Conservation (phyloP, 768 basidiomycete species). For the Rhizopogon vesiculosus region DNA sequence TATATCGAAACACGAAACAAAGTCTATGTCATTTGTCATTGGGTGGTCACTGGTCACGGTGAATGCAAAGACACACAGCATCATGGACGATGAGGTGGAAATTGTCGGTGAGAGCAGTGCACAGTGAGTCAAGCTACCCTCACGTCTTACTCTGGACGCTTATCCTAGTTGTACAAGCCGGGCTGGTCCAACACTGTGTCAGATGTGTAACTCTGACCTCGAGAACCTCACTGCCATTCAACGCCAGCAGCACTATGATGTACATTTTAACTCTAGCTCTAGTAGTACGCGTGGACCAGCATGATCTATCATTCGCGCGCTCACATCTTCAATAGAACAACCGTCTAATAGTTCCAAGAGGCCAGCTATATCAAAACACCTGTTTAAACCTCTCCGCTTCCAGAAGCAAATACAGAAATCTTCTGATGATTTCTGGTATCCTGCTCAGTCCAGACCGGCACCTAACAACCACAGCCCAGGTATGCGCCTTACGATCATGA, state of each 20-base stretch:
- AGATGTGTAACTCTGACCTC: conserved; percentile 45
- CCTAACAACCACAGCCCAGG: conserved; percentile 62
- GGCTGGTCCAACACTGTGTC: conserved; percentile 33
- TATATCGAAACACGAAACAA: background rate
- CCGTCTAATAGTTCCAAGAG: conserved; percentile 9
- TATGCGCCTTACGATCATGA: conserved; percentile 15
- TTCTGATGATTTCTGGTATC: conserved; percentile 65
- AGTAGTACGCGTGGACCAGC: conserved; percentile 2
- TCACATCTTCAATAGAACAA: conserved; percentile 9
- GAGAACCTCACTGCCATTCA: conserved; percentile 28
- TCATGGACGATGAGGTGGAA: conserved; percentile 22
- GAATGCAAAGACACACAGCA: background rate
- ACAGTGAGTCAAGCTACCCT: conserved; percentile 4
- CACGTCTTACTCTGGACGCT: background rate
- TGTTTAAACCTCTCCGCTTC: background rate
- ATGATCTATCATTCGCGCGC: background rate
- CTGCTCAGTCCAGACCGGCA: conserved; percentile 38
- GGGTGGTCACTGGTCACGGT: too few relatives aligned
- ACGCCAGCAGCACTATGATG: conserved; percentile 52
- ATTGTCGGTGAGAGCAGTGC: conserved; percentile 10
- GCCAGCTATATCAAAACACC: conserved; percentile 6
- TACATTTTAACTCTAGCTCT: conserved; percentile 32
- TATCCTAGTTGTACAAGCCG: conserved; percentile 1
- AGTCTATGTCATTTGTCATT: background rate
- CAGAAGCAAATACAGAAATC: conserved; percentile 8